Conservation (phyloP, 345 rosid species). For the Corchorus olitorius region DNA sequence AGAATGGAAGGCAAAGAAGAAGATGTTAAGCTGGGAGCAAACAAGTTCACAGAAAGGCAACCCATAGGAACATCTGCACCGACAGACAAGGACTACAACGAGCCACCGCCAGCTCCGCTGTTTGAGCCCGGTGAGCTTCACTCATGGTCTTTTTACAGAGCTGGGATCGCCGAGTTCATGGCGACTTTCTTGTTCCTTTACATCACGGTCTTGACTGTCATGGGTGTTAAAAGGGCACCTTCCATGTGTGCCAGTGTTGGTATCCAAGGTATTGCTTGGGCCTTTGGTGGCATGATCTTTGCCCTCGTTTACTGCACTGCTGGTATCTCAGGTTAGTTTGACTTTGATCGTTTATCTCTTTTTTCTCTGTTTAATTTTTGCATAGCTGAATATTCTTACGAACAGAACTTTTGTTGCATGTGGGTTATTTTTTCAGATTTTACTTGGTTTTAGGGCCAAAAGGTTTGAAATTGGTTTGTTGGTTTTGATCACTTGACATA, state of each 20-base stretch:
- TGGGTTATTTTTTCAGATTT: neutral
- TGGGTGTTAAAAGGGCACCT: conserved; percentile 42
- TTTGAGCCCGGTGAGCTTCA: conserved; percentile 43
- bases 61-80: conserved; percentile 24
- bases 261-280: conserved; percentile 53
- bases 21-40: conserved; percentile 44
- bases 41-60: conserved; percentile 30
- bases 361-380: neutral
- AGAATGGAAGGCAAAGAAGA: conserved; percentile 50
- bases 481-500: neutral
- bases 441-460: neutral
- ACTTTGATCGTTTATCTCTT: neutral
- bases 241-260: conserved; percentile 49
- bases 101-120: conserved; percentile 47
- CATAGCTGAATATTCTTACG: neutral
- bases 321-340: conserved; percentile 39
- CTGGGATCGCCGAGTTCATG: conserved; percentile 50
- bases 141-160: conserved; percentile 51
- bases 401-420: neutral
- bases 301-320: conserved; percentile 55
- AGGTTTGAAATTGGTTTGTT: neutral
- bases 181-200: conserved; percentile 48
- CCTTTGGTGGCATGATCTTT: conserved; percentile 56
- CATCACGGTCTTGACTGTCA: conserved; percentile 47
- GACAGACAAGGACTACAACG: conserved; percentile 28